phyloP scores from a whole-genome alignment of 805 yeast genomes.

The Candida endomychidarum region DNA sequence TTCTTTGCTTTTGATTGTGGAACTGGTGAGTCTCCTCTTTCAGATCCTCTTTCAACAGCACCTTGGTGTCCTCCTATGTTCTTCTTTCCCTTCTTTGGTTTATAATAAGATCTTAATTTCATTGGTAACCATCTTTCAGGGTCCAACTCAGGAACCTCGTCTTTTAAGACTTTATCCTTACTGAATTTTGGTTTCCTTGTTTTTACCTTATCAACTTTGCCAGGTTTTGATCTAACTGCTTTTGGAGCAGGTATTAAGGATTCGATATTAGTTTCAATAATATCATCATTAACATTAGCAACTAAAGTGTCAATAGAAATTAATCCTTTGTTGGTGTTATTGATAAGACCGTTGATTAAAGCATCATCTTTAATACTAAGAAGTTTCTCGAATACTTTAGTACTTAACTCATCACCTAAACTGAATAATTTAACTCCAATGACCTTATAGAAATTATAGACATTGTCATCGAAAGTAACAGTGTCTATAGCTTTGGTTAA shows the following conservation, averaged over 20 bases:
- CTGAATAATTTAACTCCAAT: constrained; percentile 31
- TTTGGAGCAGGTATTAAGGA: constrained; percentile 20
- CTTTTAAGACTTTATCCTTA: constrained; percentile 26
- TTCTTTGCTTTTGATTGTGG: constrained; percentile 11
- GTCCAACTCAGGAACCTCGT: constrained; percentile 34
- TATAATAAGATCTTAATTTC: constrained; percentile 81
- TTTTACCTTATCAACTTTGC: constrained; percentile 27
- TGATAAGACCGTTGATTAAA: constrained; percentile 22
- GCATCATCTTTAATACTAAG: constrained; percentile 23
- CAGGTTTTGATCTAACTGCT: constrained; percentile 11
- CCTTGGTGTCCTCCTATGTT: constrained; percentile 29
- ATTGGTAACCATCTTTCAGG: constrained; percentile 88
- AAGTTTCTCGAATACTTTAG: constrained; percentile 23
- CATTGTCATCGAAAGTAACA: constrained; percentile 11
- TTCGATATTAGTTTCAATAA: constrained; percentile 32
- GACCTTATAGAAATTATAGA: constrained; percentile 28
- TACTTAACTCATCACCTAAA: constrained; percentile 16
- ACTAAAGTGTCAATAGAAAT: constrained; percentile 24
- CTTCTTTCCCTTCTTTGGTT: constrained; percentile 67
- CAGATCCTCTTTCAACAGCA: constrained; percentile 22
- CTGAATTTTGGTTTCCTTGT: constrained; percentile 28
- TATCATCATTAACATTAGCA: constrained; percentile 22
- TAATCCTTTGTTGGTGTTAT: constrained; percentile 19
- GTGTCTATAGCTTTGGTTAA: constrained; percentile 19
- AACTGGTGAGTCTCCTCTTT: constrained; percentile 9